phyloP scores from a whole-genome alignment of 768 basidiomycete species.

The Lactifluus rugatus region DNA sequence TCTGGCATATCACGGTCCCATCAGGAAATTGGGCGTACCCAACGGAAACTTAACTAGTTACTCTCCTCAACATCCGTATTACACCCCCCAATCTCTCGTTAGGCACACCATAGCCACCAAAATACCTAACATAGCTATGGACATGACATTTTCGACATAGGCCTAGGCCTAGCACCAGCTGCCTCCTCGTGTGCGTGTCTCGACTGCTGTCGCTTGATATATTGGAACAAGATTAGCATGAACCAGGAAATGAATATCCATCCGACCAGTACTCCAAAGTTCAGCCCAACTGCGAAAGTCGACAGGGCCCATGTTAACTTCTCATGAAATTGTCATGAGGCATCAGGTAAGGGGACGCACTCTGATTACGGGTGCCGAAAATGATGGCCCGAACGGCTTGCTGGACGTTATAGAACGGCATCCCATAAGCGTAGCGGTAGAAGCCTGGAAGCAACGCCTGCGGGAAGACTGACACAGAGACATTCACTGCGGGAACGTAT shows the following conservation, averaged over 20 bases:
- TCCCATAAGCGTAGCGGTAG: slow-evolving; percentile 58
- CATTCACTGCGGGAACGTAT: slow-evolving; percentile 35
- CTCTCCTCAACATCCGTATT: too few relatives aligned
- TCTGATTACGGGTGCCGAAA: slow-evolving; percentile 54
- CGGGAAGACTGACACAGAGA: slow-evolving; percentile 48
- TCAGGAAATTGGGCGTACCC: background rate
- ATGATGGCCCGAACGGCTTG: slow-evolving; percentile 48
- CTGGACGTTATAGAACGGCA: slow-evolving; percentile 66
- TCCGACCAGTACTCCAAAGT: slow-evolving; percentile 49
- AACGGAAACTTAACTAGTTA: background rate
- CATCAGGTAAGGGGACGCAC: slow-evolving; percentile 29
- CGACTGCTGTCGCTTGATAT: slow-evolving; percentile 24
- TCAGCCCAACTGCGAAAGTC: slow-evolving; percentile 40
- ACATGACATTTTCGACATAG: background rate
- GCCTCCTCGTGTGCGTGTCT: background rate
- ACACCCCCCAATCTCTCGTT: too few relatives aligned
- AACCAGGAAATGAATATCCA: slow-evolving; percentile 49
- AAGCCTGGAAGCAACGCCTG: slow-evolving; percentile 47
- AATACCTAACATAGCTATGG: background rate
- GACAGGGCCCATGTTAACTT: background rate
- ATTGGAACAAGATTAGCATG: slow-evolving; percentile 44
- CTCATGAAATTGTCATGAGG: background rate
- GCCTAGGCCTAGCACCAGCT: background rate
- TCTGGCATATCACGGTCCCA: too few relatives aligned
- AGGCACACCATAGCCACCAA: background rate